Percentiles rank a stretch among this genome's conserved stretches.
These are phyloP conservation scores for Hypoxylon fragiforme DNA, from an alignment of 495 filamentous ascomycete species.

Conservation along the genomic window DNA sequence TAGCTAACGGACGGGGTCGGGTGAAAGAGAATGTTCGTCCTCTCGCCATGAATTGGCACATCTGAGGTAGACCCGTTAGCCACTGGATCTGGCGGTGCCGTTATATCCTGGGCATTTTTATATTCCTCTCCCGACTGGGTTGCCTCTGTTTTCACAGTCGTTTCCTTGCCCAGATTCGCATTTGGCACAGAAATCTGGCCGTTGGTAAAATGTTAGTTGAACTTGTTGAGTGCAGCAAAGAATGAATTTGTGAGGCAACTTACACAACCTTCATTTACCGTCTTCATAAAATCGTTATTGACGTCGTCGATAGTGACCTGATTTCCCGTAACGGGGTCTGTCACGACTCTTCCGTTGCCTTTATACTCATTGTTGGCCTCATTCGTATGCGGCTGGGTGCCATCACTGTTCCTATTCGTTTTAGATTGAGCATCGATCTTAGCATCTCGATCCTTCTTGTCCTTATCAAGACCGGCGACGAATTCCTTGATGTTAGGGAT, in stretches of 20 bases:
- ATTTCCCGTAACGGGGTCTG: constrained; percentile 83
- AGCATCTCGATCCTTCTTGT: constrained; percentile 75
- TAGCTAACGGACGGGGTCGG: constrained; percentile 86
- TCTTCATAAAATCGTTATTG: constrained; percentile 66
- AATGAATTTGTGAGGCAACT: constrained; percentile 15
- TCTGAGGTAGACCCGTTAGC: constrained; percentile 79
- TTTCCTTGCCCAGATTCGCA: constrained; percentile 77
- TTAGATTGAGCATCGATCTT: constrained; percentile 61
- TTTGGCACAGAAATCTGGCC: constrained; percentile 80
- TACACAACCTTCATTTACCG: constrained; percentile 70
- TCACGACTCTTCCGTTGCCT: constrained; percentile 65
- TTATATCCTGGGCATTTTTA: constrained; percentile 81
- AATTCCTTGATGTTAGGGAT: constrained; percentile 88
- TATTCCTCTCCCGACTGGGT: constrained; percentile 68
- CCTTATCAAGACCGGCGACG: constrained; percentile 71
- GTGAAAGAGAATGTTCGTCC: constrained; percentile 94
- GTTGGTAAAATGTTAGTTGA: constrained; percentile 6
- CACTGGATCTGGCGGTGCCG: constrained; percentile 86
- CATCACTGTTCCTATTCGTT: constrained; percentile 37
- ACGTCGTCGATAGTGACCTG: constrained; percentile 89
- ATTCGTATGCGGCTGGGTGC: constrained; percentile 45
- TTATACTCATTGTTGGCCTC: constrained; percentile 47
- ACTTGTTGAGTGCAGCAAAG: not conserved
- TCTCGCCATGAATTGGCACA: constrained; percentile 93
- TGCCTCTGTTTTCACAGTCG: constrained; percentile 65